Base-by-base conservation (phyloP, 306 rosid species). In the Lathyrus aphaca region DNA sequence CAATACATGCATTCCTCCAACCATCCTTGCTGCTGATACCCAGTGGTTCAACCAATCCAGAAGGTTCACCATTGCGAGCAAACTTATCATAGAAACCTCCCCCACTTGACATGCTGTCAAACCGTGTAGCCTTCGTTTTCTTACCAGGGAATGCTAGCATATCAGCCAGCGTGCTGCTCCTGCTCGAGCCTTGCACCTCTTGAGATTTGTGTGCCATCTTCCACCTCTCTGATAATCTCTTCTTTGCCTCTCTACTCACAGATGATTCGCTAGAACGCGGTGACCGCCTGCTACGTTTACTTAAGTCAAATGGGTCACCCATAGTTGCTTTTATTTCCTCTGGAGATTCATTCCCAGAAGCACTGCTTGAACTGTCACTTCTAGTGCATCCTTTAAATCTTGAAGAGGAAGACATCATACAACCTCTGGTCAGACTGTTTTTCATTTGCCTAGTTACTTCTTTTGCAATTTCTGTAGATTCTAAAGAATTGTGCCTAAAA, bases 21-120 rank as follows among this genome's bases (percentile, higher is more conserved):
- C 99, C 99, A 83, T 94, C 99, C 82, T 87, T 86, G 64, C 97
- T 94, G 84, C 99, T 94, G 74, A 94, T 94, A 67, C 99, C 99
- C 72, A 89, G 78, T 66, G 99, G 97, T 77, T 86, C 91, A 63
- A 67, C 82, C 56, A 65, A 42, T 55, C 80, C 79, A 37, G 79
- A 71, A 74, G 78, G 81, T 76, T 76, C 69, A 64, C 80, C 82
- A 10, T 82, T 76, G 64, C 56, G 64, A 32, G 79, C 40, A 84
- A 76, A 50, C 37, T 85, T 84, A 74, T 76, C 69, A 43, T 64
- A 40, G 46, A 67, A 76, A 70, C 83, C 82, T 67, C 64, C 83
- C 64, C 69, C 85, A 7, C 53, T 63, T 9, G 72, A 73, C 71
- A 25, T 64, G 68, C 77, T 71, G 76, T 81, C 84, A 50, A 63